Conservation (phyloP, 169 alveolate species). For the Plasmodium chabaudi region DNA sequence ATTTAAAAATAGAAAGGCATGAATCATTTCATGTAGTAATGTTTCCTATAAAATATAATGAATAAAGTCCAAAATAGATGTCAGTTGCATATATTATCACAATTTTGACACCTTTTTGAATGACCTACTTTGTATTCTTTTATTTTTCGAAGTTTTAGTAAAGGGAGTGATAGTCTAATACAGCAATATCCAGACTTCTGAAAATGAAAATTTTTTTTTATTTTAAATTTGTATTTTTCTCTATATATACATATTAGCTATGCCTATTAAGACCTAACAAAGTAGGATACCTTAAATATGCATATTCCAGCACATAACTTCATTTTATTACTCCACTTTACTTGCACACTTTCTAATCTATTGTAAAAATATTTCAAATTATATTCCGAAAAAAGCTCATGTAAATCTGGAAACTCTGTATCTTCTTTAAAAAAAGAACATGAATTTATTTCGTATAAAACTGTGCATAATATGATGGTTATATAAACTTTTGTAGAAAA, state of each 20-base stretch:
- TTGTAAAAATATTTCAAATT: slow-evolving; percentile 88
- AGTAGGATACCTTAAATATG: slow-evolving; percentile 74
- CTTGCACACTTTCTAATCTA: slow-evolving; percentile 85
- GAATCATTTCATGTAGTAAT: slow-evolving; percentile 97
- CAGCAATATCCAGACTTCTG: slow-evolving; percentile 89
- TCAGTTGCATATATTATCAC: no score
- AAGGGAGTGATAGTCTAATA: slow-evolving; percentile 93
- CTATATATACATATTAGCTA: not conserved
- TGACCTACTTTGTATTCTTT: slow-evolving; percentile 87
- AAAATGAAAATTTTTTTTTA: not conserved
- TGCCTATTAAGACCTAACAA: not conserved
- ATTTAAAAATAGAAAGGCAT: slow-evolving; percentile 92
- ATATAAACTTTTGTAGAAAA: no score
- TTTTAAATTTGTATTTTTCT: no score
- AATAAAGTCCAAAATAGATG: not conserved
- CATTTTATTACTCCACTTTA: slow-evolving; percentile 94
- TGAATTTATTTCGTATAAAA: not conserved
- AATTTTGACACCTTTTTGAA: no score
- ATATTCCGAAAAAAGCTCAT: slow-evolving; percentile 85
- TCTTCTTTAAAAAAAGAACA: slow-evolving; percentile 15
- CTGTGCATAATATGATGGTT: no score
- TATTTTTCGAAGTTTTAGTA: slow-evolving; percentile 91
- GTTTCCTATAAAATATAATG: slow-evolving; percentile 86
- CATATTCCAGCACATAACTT: slow-evolving; percentile 95
- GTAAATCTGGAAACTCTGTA: slow-evolving; percentile 85